These are phyloP conservation scores for Ceriops decandra DNA, from an alignment of 345 rosid genomes.

Conservation along the genomic window DNA sequence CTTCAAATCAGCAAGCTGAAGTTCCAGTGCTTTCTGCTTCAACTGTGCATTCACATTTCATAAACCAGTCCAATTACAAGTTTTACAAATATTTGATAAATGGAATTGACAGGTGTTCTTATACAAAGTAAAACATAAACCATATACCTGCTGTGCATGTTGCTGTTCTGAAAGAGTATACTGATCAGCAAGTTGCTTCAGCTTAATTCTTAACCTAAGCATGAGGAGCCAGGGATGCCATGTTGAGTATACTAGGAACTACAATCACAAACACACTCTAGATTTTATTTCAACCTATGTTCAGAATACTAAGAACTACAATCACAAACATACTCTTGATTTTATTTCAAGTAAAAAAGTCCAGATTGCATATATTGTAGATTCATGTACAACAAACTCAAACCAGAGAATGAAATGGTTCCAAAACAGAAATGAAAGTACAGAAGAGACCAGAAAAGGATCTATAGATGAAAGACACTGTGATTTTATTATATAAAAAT, in stretches of 20 bases:
- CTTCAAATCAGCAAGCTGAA: conserved; percentile 72
- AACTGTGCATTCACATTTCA: conserved; percentile 47
- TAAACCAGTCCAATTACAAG: conserved; percentile 4
- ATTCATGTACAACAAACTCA: neutral
- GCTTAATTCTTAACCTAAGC: conserved; percentile 69
- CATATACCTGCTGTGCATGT: conserved; percentile 60
- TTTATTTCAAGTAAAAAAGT: no score
- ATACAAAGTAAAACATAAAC: conserved; percentile 4
- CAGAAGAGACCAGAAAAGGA: neutral
- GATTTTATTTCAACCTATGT: neutral
- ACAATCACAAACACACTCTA: no score
- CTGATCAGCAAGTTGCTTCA: conserved; percentile 88
- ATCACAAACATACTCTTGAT: no score
- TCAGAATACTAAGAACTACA: neutral
- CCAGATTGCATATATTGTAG: neutral
- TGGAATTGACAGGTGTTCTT: neutral
- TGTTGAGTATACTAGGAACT: neutral
- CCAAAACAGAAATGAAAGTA: conserved; percentile 2
- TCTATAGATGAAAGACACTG: no score
- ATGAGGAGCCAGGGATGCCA: conserved; percentile 15
- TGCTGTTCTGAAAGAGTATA: conserved; percentile 77
- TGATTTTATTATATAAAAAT: no score
- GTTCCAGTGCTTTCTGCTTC: conserved; percentile 81
- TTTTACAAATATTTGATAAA: neutral
- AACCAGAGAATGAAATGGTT: neutral